phyloP scores from a whole-genome alignment of 2,329 filamentous ascomycete species.

The Ceratocystis albifundus region DNA sequence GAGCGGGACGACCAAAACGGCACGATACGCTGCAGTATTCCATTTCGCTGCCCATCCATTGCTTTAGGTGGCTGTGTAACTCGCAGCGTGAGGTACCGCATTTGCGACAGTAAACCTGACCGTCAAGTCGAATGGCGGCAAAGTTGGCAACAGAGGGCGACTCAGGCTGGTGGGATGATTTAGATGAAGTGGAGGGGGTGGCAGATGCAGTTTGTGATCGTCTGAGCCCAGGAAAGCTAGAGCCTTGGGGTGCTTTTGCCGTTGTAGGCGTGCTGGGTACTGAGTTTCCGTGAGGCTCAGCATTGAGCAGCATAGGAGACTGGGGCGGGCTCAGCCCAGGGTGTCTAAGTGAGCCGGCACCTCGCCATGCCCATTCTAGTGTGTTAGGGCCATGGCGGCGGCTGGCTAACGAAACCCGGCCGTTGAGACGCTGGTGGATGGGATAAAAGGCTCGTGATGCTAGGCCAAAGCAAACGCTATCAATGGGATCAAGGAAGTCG shows the following conservation, averaged over 20 bases:
- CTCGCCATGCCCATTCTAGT: slow-evolving; percentile 52
- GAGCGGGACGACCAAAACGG: slow-evolving; percentile 43
- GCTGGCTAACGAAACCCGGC: slow-evolving; percentile 43
- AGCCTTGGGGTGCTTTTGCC: slow-evolving; percentile 17
- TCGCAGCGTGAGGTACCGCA: slow-evolving; percentile 51
- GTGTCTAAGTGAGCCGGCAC: slow-evolving; percentile 38
- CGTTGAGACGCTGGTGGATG: slow-evolving; percentile 47
- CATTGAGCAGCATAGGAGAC: slow-evolving; percentile 13
- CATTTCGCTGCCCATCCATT: slow-evolving; percentile 45
- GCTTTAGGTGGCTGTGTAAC: slow-evolving; percentile 49
- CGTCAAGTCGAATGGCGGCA: slow-evolving; percentile 41
- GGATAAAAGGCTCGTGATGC: slow-evolving; percentile 47
- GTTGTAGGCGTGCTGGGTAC: slow-evolving; percentile 12
- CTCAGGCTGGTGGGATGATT: slow-evolving; percentile 19
- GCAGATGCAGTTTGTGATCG: neutral
- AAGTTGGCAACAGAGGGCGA: slow-evolving; percentile 29
- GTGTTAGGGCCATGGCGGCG: slow-evolving; percentile 50
- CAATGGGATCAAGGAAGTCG: slow-evolving; percentile 52
- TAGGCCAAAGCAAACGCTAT: slow-evolving; percentile 51
- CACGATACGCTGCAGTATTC: slow-evolving; percentile 52
- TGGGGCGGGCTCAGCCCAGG: slow-evolving; percentile 19
- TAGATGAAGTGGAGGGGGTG: slow-evolving; percentile 20
- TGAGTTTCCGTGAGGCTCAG: neutral
- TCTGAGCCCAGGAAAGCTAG: slow-evolving; percentile 2
- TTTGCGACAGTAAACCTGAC: slow-evolving; percentile 51